Evolutionary conservation across 345 rosid genomes (phyloP), one percentile per base, ranked within the genome.

Genomic region (Arabis alpina): DNA sequence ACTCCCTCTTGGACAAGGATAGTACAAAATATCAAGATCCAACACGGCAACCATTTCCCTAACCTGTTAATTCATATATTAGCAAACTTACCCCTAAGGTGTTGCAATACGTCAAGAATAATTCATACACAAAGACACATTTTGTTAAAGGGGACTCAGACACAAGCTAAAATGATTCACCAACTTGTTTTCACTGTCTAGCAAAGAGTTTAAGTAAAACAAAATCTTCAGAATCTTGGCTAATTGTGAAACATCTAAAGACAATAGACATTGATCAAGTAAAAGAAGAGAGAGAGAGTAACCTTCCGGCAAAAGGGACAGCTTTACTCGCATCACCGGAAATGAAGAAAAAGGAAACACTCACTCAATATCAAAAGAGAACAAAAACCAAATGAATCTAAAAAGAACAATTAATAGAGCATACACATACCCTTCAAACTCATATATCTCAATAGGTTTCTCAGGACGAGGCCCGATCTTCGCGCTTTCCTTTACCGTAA

Each of bases 291-390:
- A 12, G 32, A 55, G 41, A 45, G 57, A 44, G 56, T 80, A 91
- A 93, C 97, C 97, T 93, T 93, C 36, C 96, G 92, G 79, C 98
- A 93, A 72, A 93, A 93, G 19, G 98, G 98, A 47, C 98, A 91
- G 82, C 98, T 93, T 81, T 40, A 80, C 54, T 77, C 6, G 47
- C 70, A 70, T 19, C 59, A 82, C 70, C 47, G 64, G 73, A 63
- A 64, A 66, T 11, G 57, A 25, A 69, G 61, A 40, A 55, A 74
- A 55, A 65, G 8, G 8, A 81, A 74, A 69, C 5, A 50, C 8
- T 12, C 19, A 57, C 25, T 75, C 65, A 79, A 58, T 62, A 9
- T 50, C 27, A 27, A 62, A 49, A 73, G 25, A 55, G 47, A 34
- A 61, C 2, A 57, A n/a, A 57, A 65, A 48, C 54, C 60, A 15